phyloP scores from a whole-genome alignment of 106 monocot species.

The Posidonia australis region DNA sequence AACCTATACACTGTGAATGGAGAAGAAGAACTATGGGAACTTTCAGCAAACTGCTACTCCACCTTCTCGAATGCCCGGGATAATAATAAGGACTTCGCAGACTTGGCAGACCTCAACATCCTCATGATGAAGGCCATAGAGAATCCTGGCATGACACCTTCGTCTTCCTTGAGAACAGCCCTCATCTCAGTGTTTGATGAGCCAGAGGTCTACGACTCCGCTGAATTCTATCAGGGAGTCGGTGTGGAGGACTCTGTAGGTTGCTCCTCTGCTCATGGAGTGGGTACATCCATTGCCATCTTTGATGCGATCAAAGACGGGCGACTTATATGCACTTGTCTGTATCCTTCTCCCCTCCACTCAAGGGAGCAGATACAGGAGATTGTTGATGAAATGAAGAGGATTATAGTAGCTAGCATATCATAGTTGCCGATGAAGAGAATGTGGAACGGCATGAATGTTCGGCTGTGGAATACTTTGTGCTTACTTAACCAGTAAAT shows the following conservation, averaged over 20 bases:
- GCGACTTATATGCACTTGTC: constrained; percentile 34
- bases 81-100: constrained; percentile 66
- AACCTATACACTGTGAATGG: constrained; percentile 43
- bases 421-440: too few species aligned
- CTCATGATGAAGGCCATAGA: constrained; percentile 85
- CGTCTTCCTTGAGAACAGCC: constrained; percentile 60
- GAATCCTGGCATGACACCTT: constrained; percentile 59
- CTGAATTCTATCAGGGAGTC: constrained; percentile 13
- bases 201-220: constrained; percentile 18
- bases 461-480: too few species aligned
- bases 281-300: constrained; percentile 64
- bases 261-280: constrained; percentile 72
- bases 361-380: constrained; percentile 53
- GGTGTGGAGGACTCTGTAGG: constrained; percentile 58
- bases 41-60: constrained; percentile 41
- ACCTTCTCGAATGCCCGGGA: constrained; percentile 36
- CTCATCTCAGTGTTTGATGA: constrained; percentile 77
- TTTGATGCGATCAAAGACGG: constrained; percentile 71
- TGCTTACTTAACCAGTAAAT: too few species aligned
- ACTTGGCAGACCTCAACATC: constrained; percentile 72
- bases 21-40: constrained; percentile 66
- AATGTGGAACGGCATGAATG: neutral
- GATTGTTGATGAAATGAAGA: constrained; percentile 46
- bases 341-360: constrained; percentile 82
- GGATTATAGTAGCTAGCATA: constrained; percentile 24